Conservation (phyloP, 2,329 filamentous ascomycete genomes). For the Microdochium bolleyi region DNA sequence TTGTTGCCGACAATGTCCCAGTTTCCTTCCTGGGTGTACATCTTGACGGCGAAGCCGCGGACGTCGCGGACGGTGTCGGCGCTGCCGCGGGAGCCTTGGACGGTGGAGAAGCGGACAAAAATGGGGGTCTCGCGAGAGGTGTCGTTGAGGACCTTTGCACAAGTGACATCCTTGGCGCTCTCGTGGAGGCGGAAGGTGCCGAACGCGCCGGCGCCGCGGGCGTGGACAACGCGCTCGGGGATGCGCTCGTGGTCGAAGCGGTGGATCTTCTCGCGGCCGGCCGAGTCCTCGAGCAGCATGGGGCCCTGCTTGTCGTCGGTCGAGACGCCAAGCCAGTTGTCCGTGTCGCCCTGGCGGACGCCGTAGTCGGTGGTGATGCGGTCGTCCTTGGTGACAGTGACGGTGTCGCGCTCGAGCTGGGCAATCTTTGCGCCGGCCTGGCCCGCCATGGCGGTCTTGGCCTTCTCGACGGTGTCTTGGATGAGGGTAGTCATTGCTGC, state of each 20-base stretch:
- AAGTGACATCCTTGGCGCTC: slow-evolving; percentile 54
- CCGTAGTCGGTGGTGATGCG: slow-evolving; percentile 72
- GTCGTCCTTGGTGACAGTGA: slow-evolving; percentile 48
- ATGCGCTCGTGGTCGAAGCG: slow-evolving; percentile 51
- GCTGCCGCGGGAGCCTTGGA: slow-evolving; percentile 51
- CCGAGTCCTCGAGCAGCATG: slow-evolving; percentile 53
- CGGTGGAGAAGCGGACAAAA: slow-evolving; percentile 54
- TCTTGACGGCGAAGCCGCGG: slow-evolving; percentile 53
- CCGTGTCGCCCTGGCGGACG: slow-evolving; percentile 62
- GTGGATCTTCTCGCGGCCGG: slow-evolving; percentile 54
- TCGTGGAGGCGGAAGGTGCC: slow-evolving; percentile 52
- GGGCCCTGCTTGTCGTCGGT: slow-evolving; percentile 36
- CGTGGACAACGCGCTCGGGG: slow-evolving; percentile 44
- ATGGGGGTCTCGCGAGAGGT: slow-evolving; percentile 46
- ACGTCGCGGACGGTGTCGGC: slow-evolving; percentile 55
- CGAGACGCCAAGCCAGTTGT: slow-evolving; percentile 68
- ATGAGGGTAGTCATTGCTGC: background rate
- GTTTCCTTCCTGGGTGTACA: slow-evolving; percentile 49
- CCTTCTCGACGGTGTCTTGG: slow-evolving; percentile 24
- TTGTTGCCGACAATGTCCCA: slow-evolving; percentile 45
- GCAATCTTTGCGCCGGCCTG: slow-evolving; percentile 44
- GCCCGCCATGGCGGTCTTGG: slow-evolving; percentile 30
- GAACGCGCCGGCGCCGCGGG: slow-evolving; percentile 49
- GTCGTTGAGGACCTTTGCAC: slow-evolving; percentile 46
- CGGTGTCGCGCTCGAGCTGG: slow-evolving; percentile 51